Conservation (phyloP, 2,329 filamentous ascomycete genomes). For the Pezicula carpinea region DNA sequence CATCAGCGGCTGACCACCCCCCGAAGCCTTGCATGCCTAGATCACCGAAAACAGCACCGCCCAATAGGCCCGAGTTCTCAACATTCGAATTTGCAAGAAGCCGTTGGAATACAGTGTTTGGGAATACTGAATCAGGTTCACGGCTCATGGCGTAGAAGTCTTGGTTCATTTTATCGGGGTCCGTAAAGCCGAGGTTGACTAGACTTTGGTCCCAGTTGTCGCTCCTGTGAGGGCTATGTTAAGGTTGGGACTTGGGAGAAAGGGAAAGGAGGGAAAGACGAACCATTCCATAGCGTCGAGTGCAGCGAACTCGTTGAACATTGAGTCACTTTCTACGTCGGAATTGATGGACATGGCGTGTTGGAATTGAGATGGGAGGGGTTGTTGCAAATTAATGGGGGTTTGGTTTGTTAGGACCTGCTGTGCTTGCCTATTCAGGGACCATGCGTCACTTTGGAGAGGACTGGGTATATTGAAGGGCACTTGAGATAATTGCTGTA, state of each 20-base stretch:
- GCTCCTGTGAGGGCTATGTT: conserved; percentile 20
- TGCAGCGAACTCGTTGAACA: conserved; percentile 54
- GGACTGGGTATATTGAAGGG: background rate
- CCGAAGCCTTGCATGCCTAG: conserved; percentile 5
- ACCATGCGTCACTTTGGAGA: background rate
- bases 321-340: conserved; percentile 35
- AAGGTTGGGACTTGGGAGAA: background rate
- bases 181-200: conserved; percentile 31
- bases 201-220: conserved; percentile 29
- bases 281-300: conserved; percentile 48
- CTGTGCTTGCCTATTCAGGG: background rate
- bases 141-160: conserved; percentile 29
- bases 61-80: conserved; percentile 19
- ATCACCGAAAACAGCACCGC: conserved; percentile 13
- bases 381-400: conserved; percentile 6
- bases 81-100: conserved; percentile 24
- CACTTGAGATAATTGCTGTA: background rate
- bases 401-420: conserved; percentile 1
- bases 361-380: conserved; percentile 12
- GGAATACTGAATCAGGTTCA: conserved; percentile 26
- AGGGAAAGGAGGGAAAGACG: conserved; percentile 6
- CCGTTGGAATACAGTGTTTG: conserved; percentile 27
- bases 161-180: conserved; percentile 28
- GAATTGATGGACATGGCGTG: conserved; percentile 18
- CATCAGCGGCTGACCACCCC: conserved; percentile 13